These are phyloP conservation scores for Capronia coronata DNA, from an alignment of 2,329 filamentous ascomycete species.

Conservation along the genomic window DNA sequence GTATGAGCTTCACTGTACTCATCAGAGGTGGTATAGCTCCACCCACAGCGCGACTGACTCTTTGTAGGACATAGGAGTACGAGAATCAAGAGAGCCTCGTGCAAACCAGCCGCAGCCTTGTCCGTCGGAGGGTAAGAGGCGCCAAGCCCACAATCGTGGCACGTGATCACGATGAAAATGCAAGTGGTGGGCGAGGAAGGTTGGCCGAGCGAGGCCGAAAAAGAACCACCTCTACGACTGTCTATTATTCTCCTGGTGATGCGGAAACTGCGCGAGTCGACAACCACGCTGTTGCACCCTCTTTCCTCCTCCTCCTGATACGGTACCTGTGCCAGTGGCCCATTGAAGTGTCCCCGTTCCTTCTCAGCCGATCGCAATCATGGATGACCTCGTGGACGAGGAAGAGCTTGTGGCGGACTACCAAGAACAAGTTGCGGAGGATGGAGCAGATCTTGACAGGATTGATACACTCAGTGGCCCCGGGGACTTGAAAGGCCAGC, in stretches of 20 bases:
- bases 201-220: background rate
- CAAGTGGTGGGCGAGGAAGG: background rate
- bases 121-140: background rate
- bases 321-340: no score
- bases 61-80: no score
- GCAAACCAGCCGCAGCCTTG: background rate
- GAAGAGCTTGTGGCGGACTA: slow-evolving; percentile 94
- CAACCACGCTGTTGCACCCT: background rate
- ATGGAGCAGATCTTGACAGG: slow-evolving; percentile 68
- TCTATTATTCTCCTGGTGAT: background rate
- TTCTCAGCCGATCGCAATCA: slow-evolving; percentile 29
- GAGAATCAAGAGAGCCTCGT: background rate
- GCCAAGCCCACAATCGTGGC: slow-evolving; percentile 2
- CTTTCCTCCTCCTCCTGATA: no score
- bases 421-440: slow-evolving; percentile 87
- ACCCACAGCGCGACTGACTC: no score
- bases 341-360: no score
- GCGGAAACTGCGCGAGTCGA: background rate
- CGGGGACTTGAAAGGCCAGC: slow-evolving; percentile 86
- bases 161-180: background rate
- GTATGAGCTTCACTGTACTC: no score
- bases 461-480: slow-evolving; percentile 62
- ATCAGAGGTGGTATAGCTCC: no score
- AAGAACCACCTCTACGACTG: background rate
- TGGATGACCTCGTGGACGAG: slow-evolving; percentile 90